A percentile compares a stretch with the other conserved stretches of the same genome.
phyloP scores from a whole-genome alignment of 768 basidiomycete species.

The Tulasnella sp. region DNA sequence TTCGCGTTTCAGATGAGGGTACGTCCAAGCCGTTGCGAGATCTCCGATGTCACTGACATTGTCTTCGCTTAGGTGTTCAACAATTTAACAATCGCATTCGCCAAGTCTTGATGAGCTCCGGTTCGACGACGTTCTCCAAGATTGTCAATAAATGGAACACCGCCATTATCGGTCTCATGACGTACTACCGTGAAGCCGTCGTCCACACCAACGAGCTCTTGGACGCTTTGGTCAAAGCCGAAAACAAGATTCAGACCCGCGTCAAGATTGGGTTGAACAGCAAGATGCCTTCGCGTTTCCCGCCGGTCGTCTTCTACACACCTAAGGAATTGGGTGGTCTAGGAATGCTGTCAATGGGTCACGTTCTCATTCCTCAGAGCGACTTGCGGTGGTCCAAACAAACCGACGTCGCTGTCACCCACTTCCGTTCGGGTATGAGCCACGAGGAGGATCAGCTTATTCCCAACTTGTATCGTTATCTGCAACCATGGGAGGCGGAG shows the following conservation, averaged over 20 bases:
- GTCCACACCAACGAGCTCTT: slow-evolving; percentile 95
- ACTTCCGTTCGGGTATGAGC: slow-evolving; percentile 99
- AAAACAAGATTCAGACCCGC: slow-evolving; percentile 99
- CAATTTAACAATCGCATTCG: slow-evolving; percentile 97
- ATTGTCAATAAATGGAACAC: slow-evolving; percentile 99
- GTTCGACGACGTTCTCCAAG: slow-evolving; percentile 97
- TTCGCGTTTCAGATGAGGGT: slow-evolving; percentile 95
- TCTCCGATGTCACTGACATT: neutral
- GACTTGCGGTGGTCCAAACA: slow-evolving; percentile 98
- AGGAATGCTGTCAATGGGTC: slow-evolving; percentile 99
- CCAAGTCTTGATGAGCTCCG: slow-evolving; percentile 96
- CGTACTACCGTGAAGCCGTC: slow-evolving; percentile 95
- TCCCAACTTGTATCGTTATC: slow-evolving; percentile 92
- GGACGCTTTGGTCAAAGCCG: slow-evolving; percentile 93
- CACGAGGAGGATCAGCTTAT: slow-evolving; percentile 92
- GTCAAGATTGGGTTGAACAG: slow-evolving; percentile 99
- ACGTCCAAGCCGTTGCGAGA: slow-evolving; percentile 10
- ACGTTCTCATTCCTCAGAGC: slow-evolving; percentile 95
- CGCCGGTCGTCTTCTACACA: slow-evolving; percentile 90
- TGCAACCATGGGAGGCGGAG: slow-evolving; percentile 96
- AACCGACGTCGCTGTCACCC: slow-evolving; percentile 95
- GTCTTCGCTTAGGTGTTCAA: slow-evolving; percentile 52
- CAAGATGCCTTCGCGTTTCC: slow-evolving; percentile 99
- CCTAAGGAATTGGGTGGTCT: slow-evolving; percentile 98
- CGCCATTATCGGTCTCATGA: slow-evolving; percentile 90